Conservation (phyloP, 1,284 basidiomycete genomes). For the Polyporus tsugae region DNA sequence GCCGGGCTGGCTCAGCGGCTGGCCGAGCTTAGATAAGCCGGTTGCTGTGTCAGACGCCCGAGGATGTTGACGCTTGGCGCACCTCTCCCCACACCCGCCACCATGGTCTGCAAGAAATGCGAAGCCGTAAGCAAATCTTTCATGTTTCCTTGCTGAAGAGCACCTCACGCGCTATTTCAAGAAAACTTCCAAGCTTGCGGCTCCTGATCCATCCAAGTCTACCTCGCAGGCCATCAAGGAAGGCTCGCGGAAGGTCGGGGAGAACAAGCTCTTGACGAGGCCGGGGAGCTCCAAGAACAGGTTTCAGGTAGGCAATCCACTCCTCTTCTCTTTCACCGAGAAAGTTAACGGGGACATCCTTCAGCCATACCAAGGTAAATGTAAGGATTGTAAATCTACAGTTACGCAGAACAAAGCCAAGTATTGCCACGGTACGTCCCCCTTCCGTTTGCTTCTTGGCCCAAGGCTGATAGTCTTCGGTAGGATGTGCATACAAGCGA, state of each 20-base stretch:
- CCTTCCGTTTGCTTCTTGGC: slow-evolving; percentile 6
- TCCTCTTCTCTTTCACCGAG: slow-evolving; percentile 15
- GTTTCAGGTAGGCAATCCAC: slow-evolving; percentile 62
- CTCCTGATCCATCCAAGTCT: slow-evolving; percentile 81
- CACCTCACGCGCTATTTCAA: slow-evolving; percentile 39
- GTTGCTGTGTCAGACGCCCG: not conserved
- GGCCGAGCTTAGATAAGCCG: slow-evolving; percentile 12
- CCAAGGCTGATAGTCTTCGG: slow-evolving; percentile 18
- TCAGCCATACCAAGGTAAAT: slow-evolving; percentile 83
- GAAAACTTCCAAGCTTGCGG: slow-evolving; percentile 85
- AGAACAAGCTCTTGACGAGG: slow-evolving; percentile 80
- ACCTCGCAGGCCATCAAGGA: slow-evolving; percentile 79
- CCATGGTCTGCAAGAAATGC: slow-evolving; percentile 82
- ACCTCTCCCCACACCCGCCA: slow-evolving; percentile 30
- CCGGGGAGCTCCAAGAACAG: slow-evolving; percentile 70
- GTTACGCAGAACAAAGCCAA: slow-evolving; percentile 85
- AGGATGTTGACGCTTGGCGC: not conserved
- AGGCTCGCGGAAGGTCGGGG: slow-evolving; percentile 75
- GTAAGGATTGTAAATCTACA: slow-evolving; percentile 83
- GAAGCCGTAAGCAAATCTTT: slow-evolving; percentile 58
- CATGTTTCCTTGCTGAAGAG: not conserved
- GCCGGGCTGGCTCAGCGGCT: no score
- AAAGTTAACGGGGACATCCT: slow-evolving; percentile 18
- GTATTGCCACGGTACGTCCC: slow-evolving; percentile 78
- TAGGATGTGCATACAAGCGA: slow-evolving; percentile 87